Conservation (phyloP, 78 protist species). For the Dictyostelium discoideum region DNA sequence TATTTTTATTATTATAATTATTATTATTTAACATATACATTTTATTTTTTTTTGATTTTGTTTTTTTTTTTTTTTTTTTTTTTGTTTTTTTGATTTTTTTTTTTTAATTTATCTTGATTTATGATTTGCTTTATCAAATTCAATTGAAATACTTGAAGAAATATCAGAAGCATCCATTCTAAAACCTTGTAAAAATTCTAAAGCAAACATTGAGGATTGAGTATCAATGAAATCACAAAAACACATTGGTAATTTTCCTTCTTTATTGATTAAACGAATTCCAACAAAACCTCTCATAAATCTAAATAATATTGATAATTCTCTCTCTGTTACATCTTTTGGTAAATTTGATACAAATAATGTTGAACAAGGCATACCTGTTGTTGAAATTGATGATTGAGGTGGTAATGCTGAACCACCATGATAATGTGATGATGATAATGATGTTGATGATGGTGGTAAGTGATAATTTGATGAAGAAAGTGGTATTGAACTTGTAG, state of each 20-base stretch:
- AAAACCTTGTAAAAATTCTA: slow-evolving; percentile 52
- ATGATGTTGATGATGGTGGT: neutral
- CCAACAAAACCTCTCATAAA: slow-evolving; percentile 60
- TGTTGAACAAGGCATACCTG: slow-evolving; percentile 39
- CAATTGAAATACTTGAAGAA: slow-evolving; percentile 65
- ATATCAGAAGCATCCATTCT: slow-evolving; percentile 63
- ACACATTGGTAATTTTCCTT: slow-evolving; percentile 73
- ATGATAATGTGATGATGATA: neutral
- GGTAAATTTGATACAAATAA: slow-evolving; percentile 73
- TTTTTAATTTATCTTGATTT: neutral
- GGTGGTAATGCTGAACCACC: neutral
- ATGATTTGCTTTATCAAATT: slow-evolving; percentile 67
- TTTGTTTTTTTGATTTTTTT: neutral
- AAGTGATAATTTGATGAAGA: neutral
- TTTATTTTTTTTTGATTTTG: neutral
- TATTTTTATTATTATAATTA: neutral
- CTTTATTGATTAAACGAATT: slow-evolving; percentile 43
- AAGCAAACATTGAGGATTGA: slow-evolving; percentile 34
- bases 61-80: neutral
- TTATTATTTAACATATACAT: neutral
- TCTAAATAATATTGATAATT: slow-evolving; percentile 75
- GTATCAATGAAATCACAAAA: slow-evolving; percentile 57
- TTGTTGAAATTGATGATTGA: neutral
- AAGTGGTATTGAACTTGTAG: neutral
- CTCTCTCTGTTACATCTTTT: slow-evolving; percentile 80